Percentiles rank a stretch among this genome's conserved stretches.
Evolutionary conservation across 148 eudicot genomes (phyloP).

Genomic region (Camellia japonica): DNA sequence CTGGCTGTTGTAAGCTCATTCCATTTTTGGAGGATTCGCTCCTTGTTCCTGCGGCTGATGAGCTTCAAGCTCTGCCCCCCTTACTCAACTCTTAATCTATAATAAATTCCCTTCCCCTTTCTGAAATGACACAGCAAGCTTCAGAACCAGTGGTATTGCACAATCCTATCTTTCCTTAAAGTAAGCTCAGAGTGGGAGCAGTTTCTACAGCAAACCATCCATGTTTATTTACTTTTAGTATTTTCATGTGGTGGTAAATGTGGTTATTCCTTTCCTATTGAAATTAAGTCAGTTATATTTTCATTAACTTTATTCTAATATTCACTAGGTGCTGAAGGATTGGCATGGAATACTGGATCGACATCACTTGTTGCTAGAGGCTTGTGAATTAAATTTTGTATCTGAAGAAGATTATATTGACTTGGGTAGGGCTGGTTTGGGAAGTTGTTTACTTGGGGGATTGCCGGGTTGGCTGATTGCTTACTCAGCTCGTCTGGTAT

Average conservation of each 20-base stretch:
- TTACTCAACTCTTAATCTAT: too few relatives aligned
- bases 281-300: background rate
- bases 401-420: constrained; percentile 96
- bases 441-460: constrained; percentile 91
- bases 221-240: background rate
- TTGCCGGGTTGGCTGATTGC: constrained; percentile 97
- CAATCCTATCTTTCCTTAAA: too few relatives aligned
- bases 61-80: too few relatives aligned
- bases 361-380: constrained; percentile 75
- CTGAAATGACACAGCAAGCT: too few relatives aligned
- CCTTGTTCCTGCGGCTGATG: too few relatives aligned
- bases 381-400: constrained; percentile 85
- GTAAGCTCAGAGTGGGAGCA: too few relatives aligned
- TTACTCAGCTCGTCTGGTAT: constrained; percentile 89
- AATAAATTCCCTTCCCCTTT: too few relatives aligned
- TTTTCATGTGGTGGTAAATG: background rate
- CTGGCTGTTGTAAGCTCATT: background rate
- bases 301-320: constrained; percentile 12
- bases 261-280: background rate
- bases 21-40: too few relatives aligned
- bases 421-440: constrained; percentile 84
- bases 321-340: constrained; percentile 71
- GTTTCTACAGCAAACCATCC: background rate
- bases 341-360: constrained; percentile 87
- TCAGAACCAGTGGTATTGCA: too few relatives aligned